phyloP scores from a whole-genome alignment of 2,329 filamentous ascomycete genomes.

The Neofusicoccum sp. region DNA sequence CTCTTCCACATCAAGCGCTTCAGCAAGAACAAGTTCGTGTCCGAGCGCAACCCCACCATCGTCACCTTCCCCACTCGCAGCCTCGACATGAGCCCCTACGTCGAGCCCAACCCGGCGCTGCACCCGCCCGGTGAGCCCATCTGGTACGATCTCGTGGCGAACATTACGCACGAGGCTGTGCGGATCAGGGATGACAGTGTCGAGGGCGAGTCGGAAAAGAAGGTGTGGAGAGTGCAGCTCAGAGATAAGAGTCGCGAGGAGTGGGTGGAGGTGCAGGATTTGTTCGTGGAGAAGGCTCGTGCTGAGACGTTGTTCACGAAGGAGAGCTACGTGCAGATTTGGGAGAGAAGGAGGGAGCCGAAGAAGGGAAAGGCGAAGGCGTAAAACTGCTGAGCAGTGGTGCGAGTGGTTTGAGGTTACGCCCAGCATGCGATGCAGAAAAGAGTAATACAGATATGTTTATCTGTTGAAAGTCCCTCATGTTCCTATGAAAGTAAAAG shows the following conservation, averaged over 20 bases:
- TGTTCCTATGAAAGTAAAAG: too few relatives aligned
- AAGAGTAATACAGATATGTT: background rate
- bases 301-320: slow-evolving; percentile 88
- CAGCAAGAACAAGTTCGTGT: slow-evolving; percentile 93
- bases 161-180: slow-evolving; percentile 86
- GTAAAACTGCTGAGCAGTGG: background rate
- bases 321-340: slow-evolving; percentile 94
- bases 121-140: slow-evolving; percentile 79
- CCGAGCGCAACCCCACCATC: slow-evolving; percentile 95
- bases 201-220: slow-evolving; percentile 86
- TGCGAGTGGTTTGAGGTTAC: background rate
- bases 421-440: background rate
- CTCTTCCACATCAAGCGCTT: slow-evolving; percentile 97
- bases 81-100: slow-evolving; percentile 86
- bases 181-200: slow-evolving; percentile 77
- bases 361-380: slow-evolving; percentile 40
- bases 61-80: slow-evolving; percentile 89
- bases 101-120: slow-evolving; percentile 78
- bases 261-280: slow-evolving; percentile 92
- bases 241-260: slow-evolving; percentile 78
- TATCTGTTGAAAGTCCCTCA: too few relatives aligned
- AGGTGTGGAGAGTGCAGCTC: slow-evolving; percentile 93
- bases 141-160: slow-evolving; percentile 93
- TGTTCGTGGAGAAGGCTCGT: slow-evolving; percentile 88
- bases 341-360: slow-evolving; percentile 75